A percentile compares a stretch with the other conserved stretches of the same genome.
Conservation (phyloP, 768 basidiomycete species). For the Calocybe gangraenosa region DNA sequence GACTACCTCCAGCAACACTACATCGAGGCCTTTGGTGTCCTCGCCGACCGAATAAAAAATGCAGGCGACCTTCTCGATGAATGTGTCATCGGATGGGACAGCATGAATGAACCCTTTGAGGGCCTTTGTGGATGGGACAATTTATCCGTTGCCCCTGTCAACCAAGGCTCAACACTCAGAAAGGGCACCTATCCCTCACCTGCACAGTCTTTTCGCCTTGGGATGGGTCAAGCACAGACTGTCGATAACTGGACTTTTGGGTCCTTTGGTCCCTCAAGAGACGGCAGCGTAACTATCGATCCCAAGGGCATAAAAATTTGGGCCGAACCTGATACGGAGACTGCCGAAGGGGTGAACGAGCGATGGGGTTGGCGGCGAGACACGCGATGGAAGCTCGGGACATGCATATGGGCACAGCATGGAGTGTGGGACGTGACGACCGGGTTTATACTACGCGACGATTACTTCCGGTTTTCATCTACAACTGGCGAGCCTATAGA, state of each 20-base stretch:
- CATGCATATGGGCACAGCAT: conserved; percentile 84
- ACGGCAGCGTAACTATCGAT: conserved; percentile 78
- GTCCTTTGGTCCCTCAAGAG: conserved; percentile 66
- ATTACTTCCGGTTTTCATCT: conserved; percentile 67
- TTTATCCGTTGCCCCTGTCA: conserved; percentile 56
- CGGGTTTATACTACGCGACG: conserved; percentile 59
- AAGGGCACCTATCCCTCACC: conserved; percentile 89
- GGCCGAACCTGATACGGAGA: conserved; percentile 47
- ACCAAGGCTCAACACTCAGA: conserved; percentile 70
- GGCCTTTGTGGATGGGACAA: conserved; percentile 70
- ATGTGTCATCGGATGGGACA: conserved; percentile 96
- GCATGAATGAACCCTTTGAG: conserved; percentile 91
- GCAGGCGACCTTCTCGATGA: conserved; percentile 76
- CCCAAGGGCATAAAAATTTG: conserved; percentile 80
- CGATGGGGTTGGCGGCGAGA: conserved; percentile 86
- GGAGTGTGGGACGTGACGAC: conserved; percentile 83
- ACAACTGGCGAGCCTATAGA: conserved; percentile 42
- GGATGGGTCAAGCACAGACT: conserved; percentile 81
- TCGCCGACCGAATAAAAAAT: conserved; percentile 75
- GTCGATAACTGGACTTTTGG: conserved; percentile 84
- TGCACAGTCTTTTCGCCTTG: conserved; percentile 77
- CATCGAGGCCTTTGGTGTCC: conserved; percentile 66
- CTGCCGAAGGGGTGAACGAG: conserved; percentile 48
- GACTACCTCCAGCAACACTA: conserved; percentile 80
- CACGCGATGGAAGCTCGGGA: conserved; percentile 66